Evolutionary conservation across 139 green algal genomes (phyloP).

Genomic region (Desmodesmus armatus): DNA sequence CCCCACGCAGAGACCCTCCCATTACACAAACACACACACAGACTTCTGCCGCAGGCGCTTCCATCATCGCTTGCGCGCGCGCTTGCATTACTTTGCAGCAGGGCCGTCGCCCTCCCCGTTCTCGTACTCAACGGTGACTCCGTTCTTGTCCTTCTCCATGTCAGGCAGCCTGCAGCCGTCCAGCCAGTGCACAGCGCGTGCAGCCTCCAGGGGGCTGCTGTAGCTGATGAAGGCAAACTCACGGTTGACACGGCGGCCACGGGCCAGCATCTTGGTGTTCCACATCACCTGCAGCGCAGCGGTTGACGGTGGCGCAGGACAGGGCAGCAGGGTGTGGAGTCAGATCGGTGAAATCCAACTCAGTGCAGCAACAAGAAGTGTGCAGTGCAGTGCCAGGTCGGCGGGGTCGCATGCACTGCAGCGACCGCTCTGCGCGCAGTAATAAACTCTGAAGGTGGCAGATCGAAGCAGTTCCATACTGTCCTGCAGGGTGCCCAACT

Average conservation of each 20-base stretch:
- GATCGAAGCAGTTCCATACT: too few relatives aligned
- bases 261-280: slow-evolving; percentile 49
- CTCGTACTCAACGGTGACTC: slow-evolving; percentile 42
- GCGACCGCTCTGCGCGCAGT: too few relatives aligned
- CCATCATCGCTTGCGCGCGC: too few relatives aligned
- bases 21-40: too few relatives aligned
- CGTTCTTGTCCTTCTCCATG: slow-evolving; percentile 38
- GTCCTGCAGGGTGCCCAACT: too few relatives aligned
- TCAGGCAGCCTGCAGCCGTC: slow-evolving; percentile 23
- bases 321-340: neutral
- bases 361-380: too few relatives aligned
- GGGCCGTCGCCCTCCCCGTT: slow-evolving; percentile 35
- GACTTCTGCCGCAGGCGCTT: too few relatives aligned
- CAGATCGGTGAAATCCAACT: too few relatives aligned
- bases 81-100: too few relatives aligned
- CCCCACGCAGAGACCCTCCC: too few relatives aligned
- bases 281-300: slow-evolving; percentile 40
- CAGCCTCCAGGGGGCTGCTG: slow-evolving; percentile 23
- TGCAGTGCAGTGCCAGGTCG: neutral
- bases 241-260: slow-evolving; percentile 39
- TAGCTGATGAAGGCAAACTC: slow-evolving; percentile 52
- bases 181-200: slow-evolving; percentile 33
- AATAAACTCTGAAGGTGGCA: too few relatives aligned
- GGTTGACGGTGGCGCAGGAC: neutral
- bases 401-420: neutral